Evolutionary conservation across 352 stramenopile species (phyloP).

Genomic region (Pythium diclinum): DNA sequence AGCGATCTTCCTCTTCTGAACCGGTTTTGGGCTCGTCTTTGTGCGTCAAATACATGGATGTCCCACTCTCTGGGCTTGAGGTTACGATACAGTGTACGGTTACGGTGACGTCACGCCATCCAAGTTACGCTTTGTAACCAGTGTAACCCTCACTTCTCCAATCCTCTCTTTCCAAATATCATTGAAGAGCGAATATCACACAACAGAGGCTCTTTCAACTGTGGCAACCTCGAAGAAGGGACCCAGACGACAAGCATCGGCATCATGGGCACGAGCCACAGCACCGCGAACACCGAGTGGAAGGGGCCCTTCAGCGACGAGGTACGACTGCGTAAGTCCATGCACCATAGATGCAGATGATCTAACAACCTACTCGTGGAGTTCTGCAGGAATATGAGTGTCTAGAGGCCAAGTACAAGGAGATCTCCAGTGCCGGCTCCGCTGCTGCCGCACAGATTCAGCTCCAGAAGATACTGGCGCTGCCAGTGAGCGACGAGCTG

Average conservation of each 20-base stretch:
- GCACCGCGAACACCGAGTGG: conserved; percentile 29
- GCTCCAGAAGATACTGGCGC: conserved; percentile 49
- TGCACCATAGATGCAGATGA: no score
- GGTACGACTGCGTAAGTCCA: conserved; percentile 21
- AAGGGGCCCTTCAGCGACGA: conserved; percentile 83
- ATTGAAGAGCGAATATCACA: not conserved
- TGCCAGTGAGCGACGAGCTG: conserved; percentile 31
- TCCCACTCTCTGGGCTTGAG: not conserved
- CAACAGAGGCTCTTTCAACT: not conserved
- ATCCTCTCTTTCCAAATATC: not conserved
- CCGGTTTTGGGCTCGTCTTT: not conserved
- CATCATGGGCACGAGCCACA: conserved; percentile 26
- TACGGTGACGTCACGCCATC: conserved; percentile 3
- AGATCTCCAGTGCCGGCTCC: conserved; percentile 25
- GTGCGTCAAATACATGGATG: not conserved
- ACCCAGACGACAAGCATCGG: not conserved
- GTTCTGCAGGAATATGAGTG: conserved; percentile 63
- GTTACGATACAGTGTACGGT: conserved; percentile 1
- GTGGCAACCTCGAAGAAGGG: not conserved
- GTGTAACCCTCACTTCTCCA: no score
- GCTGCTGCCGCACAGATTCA: conserved; percentile 28
- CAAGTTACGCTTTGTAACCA: not conserved
- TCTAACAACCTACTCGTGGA: no score
- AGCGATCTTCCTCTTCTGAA: not conserved
- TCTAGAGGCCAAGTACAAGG: conserved; percentile 46